A percentile compares a stretch with the other conserved stretches of the same genome.
Conservation (phyloP, 1,284 basidiomycete genomes). For the Garcileccinum viscosum region DNA sequence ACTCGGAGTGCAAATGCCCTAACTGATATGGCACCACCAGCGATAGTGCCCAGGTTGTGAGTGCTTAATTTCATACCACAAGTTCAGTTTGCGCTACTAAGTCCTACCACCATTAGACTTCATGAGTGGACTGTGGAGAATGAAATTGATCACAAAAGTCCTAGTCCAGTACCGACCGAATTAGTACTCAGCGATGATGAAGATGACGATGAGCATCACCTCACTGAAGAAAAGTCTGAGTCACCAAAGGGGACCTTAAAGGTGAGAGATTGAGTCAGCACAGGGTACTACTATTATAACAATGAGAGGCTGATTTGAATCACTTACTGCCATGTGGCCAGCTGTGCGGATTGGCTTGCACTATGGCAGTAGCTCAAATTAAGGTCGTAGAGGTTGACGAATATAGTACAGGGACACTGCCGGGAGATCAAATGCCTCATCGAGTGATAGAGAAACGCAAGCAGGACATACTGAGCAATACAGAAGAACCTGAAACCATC, state of each 20-base stretch:
- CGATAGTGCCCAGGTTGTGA: neutral
- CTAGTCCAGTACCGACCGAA: neutral
- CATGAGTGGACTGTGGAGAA: neutral
- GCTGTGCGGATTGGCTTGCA: neutral
- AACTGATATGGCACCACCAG: neutral
- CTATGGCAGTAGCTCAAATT: neutral
- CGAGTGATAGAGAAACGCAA: neutral
- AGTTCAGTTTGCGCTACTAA: neutral
- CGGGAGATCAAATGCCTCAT: neutral
- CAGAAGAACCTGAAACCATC: neutral
- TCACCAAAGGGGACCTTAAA: neutral
- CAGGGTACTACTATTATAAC: neutral
- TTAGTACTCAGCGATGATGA: neutral
- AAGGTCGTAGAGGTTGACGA: neutral
- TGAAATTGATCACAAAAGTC: neutral
- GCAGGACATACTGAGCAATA: neutral
- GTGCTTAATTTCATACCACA: neutral
- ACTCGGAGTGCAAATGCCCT: neutral
- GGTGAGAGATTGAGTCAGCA: neutral
- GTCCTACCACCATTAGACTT: neutral
- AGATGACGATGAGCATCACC: neutral
- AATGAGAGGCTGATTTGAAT: neutral
- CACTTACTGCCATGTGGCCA: neutral
- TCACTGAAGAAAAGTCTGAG: neutral
- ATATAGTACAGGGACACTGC: neutral